A percentile compares a stretch with the other conserved stretches of the same genome.
These are phyloP conservation scores for Metrosideros polymorpha DNA, from an alignment of 441 rosid genomes.

Conservation along the genomic window DNA sequence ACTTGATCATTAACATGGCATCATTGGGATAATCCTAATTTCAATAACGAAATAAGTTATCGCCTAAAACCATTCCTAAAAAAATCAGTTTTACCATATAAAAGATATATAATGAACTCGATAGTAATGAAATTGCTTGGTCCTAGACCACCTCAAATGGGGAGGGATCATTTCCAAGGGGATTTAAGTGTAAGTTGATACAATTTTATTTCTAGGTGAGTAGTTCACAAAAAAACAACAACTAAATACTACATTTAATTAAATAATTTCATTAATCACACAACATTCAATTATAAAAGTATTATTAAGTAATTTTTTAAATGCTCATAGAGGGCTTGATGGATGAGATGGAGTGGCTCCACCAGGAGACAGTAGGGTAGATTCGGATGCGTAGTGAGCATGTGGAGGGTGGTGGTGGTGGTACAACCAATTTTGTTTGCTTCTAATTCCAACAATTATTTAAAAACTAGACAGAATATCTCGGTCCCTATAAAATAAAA, in stretches of 20 bases:
- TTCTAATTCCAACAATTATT: neutral
- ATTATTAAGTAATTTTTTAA: neutral
- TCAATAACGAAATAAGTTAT: neutral
- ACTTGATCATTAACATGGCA: neutral
- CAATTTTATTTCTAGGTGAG: neutral
- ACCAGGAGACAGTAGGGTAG: neutral
- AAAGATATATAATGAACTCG: too few species aligned
- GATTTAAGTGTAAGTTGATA: neutral
- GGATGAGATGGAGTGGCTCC: neutral
- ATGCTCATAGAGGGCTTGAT: neutral
- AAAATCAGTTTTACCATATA: fast-evolving
- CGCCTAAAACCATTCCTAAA: too few species aligned
- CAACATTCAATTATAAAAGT: neutral
- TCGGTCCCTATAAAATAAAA: neutral
- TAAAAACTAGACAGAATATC: neutral
- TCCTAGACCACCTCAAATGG: neutral
- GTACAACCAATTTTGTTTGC: neutral
- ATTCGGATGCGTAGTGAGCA: neutral
- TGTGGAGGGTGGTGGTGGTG: neutral
- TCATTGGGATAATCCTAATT: neutral
- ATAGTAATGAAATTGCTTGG: neutral
- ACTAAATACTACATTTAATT: neutral
- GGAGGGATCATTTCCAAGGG: neutral
- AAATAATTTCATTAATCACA: neutral
- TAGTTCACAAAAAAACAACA: neutral